Base-by-base conservation (phyloP, 805 yeast species). In the Zygoascus flipseniorum region DNA sequence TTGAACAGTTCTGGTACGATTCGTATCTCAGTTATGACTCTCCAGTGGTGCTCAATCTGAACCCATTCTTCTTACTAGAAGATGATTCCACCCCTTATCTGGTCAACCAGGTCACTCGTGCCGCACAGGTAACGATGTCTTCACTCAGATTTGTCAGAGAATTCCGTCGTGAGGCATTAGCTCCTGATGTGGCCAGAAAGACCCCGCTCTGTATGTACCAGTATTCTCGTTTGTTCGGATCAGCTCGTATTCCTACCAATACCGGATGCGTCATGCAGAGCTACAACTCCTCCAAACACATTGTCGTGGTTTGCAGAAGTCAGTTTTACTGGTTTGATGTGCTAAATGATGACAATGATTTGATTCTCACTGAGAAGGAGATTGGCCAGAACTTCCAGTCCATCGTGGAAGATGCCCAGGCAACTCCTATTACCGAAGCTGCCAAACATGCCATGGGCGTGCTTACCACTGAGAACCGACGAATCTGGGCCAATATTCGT, bases 301-400 rank as follows among this genome's bases (percentile, higher is more conserved):
- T 89, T 39, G 83, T 89, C 9, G 90, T 89, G 14, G 71, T 88
- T 66, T 82, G 88, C 57, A 83, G 86, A 63, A 86, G 95, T 1
- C 96, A 89, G 68, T 87, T 89, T 68, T 89, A 89, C 70, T 89
- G 97, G 96, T 89, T 89, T 66, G 96, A 89, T 65, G 97, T 89
- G 1, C 72, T 89, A 61, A 95, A 89, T 68, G 75, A 76, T 48
- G 71, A 81, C 57, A 81, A 86, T 65, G 83, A 86, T 63, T 74
- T 89, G 57, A 76, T 89, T 48, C 73, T 89, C 64, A 76, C 84
- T 1, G 92, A 88, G 63, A 80, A 78, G 52, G 95, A 88, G 65
- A 75, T 89, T 60, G 82, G 80, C 53, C 74, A 82, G 65, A 89
- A 88, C 69, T 81, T 86, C 64, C 80, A 83, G 55, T 79, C 88